These are phyloP conservation scores for Globisporangium megalacanthum DNA, from an alignment of 352 stramenopile species.

Conservation along the genomic window DNA sequence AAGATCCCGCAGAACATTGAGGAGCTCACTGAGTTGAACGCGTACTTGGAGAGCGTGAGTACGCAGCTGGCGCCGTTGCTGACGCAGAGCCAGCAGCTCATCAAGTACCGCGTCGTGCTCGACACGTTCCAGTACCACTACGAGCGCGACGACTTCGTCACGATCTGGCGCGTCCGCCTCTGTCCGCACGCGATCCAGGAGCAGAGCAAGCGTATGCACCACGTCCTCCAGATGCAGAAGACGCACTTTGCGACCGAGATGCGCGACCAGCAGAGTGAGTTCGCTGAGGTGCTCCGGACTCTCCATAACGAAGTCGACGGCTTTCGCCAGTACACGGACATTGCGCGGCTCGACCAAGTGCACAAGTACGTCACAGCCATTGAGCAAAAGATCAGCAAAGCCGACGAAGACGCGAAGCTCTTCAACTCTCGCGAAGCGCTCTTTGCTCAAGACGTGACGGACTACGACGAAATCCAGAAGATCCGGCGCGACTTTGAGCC, in stretches of 20 bases:
- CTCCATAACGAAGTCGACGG: slow-evolving; percentile 87
- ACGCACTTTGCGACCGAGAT: slow-evolving; percentile 85
- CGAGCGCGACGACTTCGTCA: slow-evolving; percentile 85
- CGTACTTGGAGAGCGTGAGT: slow-evolving; percentile 74
- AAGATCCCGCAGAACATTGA: slow-evolving; percentile 91
- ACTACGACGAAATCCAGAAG: slow-evolving; percentile 89
- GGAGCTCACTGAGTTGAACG: slow-evolving; percentile 84
- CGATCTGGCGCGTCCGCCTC: slow-evolving; percentile 84
- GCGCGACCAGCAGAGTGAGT: slow-evolving; percentile 91
- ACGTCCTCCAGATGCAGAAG: slow-evolving; percentile 81
- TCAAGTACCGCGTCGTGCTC: slow-evolving; percentile 75
- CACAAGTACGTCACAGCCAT: slow-evolving; percentile 86
- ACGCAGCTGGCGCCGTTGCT: slow-evolving; percentile 59
- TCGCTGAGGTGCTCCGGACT: slow-evolving; percentile 75
- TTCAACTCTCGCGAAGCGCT: slow-evolving; percentile 92
- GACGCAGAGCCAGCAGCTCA: slow-evolving; percentile 65
- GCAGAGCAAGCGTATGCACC: slow-evolving; percentile 76
- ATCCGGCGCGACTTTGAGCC: slow-evolving; percentile 92
- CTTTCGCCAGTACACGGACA: slow-evolving; percentile 84
- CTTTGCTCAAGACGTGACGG: slow-evolving; percentile 85
- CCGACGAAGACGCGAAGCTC: slow-evolving; percentile 82
- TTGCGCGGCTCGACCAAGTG: slow-evolving; percentile 79
- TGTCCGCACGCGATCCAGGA: slow-evolving; percentile 88
- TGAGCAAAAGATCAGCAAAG: slow-evolving; percentile 83
- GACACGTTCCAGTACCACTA: slow-evolving; percentile 85